Evolutionary conservation across 2,329 filamentous ascomycete genomes (phyloP), one percentile per base, ranked within the genome.

Genomic region (Harringtonia lauricola): DNA sequence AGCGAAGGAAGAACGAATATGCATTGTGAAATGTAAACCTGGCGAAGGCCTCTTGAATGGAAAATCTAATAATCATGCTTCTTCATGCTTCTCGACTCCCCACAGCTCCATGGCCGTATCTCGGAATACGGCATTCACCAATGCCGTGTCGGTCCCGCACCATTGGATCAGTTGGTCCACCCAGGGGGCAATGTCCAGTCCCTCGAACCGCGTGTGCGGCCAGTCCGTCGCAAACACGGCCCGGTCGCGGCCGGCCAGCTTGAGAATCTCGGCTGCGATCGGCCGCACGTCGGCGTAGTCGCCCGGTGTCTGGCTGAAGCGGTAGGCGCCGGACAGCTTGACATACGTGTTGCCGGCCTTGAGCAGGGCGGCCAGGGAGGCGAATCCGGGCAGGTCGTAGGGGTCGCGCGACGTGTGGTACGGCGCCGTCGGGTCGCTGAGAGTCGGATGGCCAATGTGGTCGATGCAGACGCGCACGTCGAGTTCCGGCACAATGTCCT

Each of bases 121-220:
- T 8, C 41, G 33, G 26, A 42, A 42, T 3, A 42, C 34, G 24
- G 41, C 41, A 6, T 42, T 19, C 12, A 42, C n/a, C 34, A 42
- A 13, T 8, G 22, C 17, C 8, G 15, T 13, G 18, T 30, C 41
- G 1, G 63, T 59, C 2, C 60, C 64, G 50, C 72, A 76, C 66
- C 73, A 72, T 14, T 68, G 61, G 43, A 80, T 54, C 39, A 74
- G 71, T 42, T 58, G 63, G 46, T 75, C 64, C 24, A 76, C 64
- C 54, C 73, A 80, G 0, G 69, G 70, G 38, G 56, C 61, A 19
- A 79, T 72, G 52, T 81, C 69, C 2, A 77, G 50, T 2, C 68
- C 69, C 19, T 77, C 71, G 47, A 73, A 80, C 13, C 76, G 63
- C 3, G 78, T 81, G 55, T 81, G 76, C 18, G 77, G 77, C 77